Base-by-base conservation (phyloP, 2,329 filamentous ascomycete genomes). In the Fusarium subglutinans region DNA sequence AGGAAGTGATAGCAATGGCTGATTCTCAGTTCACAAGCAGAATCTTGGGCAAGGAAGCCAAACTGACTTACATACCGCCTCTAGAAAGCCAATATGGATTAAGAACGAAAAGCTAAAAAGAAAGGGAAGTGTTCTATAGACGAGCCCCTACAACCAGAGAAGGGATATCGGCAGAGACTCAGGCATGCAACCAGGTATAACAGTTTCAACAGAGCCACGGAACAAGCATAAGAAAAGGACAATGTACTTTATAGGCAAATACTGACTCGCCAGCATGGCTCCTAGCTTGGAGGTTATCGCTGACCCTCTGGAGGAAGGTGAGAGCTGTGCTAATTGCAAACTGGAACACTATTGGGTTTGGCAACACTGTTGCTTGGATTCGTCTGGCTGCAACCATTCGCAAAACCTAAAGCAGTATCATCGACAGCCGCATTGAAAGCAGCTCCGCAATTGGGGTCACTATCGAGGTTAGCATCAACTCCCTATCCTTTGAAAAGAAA, bases 381-480 rank as follows among this genome's bases (percentile, higher is more conserved):
- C 1, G 78, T 80, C 67, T 82, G 79, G 2, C 74, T 73, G 55
- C 83, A 85, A 0, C 82, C 83, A 55, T 76, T 75, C 0, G 76
- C 61, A 12, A 75, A 45, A 4, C 86, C 85, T 2, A 82, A 26
- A 1, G 81, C 38, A 3, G 83, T 86, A 55, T 87, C 86, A 47
- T 86, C 85, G 6, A 84, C 75, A 0, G 86, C 85, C 8, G 83
- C 77, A 22, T 79, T 79, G 67, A 78, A 87, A 1, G 85, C 86
- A 6, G 79, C 78, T 38, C 86, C 86, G 43, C 86, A 87, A 61
- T 87, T 87, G 0, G 82, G 75, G 67, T 87, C 86, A 63, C 86
- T 87, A 45, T 4, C 3, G 3, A 33, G 1, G 43, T 73, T 11
- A 76, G 67, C 57, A 28, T 2, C 7, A 22, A 51, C 18, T 26